A percentile compares a stretch with the other conserved stretches of the same genome.
Conservation (phyloP, 1,284 basidiomycete genomes). For the Cryptococcus amylolentus region DNA sequence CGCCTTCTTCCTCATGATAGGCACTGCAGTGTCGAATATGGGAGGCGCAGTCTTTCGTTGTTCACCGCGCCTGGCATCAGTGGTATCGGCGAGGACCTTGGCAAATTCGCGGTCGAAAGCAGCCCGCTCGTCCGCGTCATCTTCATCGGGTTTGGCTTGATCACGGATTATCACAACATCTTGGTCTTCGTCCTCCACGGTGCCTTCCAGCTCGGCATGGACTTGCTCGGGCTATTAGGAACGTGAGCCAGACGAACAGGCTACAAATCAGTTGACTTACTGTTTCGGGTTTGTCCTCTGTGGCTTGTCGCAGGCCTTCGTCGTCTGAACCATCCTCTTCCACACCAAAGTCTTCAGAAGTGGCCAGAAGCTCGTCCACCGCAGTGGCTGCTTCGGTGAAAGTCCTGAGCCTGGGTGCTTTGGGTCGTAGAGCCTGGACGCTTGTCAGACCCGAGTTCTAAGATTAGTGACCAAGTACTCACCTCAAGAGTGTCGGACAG, state of each 20-base stretch:
- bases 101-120: conserved; percentile 95
- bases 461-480: conserved; percentile 16
- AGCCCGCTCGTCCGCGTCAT: conserved; percentile 74
- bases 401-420: conserved; percentile 63
- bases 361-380: conserved; percentile 82
- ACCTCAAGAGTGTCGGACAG: conserved; percentile 88
- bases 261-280: too few relatives aligned
- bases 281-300: conserved; percentile 9
- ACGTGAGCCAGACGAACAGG: not conserved
- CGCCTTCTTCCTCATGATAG: conserved; percentile 60
- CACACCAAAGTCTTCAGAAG: conserved; percentile 13
- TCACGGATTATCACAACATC: conserved; percentile 57
- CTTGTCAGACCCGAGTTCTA: not conserved
- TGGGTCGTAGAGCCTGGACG: conserved; percentile 71
- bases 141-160: conserved; percentile 43
- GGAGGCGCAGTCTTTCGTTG: conserved; percentile 78
- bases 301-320: conserved; percentile 13
- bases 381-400: conserved; percentile 79
- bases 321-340: conserved; percentile 23
- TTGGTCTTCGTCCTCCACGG: conserved; percentile 54
- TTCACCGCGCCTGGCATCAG: conserved; percentile 73
- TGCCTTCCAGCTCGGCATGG: too few relatives aligned
- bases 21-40: conserved; percentile 78
- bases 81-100: conserved; percentile 85
- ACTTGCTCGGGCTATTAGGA: not conserved